These are phyloP conservation scores for Aspergillus funiculosus DNA, from an alignment of 495 filamentous ascomycete species.

Conservation along the genomic window DNA sequence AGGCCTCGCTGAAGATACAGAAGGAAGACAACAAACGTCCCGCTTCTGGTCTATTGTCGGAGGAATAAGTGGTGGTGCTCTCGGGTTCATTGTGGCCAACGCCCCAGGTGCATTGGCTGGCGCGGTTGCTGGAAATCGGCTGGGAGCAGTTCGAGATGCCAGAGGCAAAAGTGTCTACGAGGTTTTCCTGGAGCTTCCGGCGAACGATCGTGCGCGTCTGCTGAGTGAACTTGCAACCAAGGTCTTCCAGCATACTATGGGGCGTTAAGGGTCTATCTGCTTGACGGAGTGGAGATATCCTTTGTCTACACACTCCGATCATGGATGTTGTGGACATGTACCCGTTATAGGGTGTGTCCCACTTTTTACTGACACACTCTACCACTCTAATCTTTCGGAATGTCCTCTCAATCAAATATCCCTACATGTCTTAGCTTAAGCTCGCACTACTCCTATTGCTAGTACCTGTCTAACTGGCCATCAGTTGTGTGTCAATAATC, in stretches of 20 bases:
- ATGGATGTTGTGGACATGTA: too few relatives aligned
- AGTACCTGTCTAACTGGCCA: too few relatives aligned
- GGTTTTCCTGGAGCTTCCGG: constrained; percentile 79
- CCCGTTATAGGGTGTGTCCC: too few relatives aligned
- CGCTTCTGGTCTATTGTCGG: constrained; percentile 86
- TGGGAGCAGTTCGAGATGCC: constrained; percentile 82
- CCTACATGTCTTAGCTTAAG: too few relatives aligned
- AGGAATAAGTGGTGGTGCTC: constrained; percentile 76
- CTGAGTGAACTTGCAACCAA: constrained; percentile 68
- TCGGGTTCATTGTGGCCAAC: constrained; percentile 94
- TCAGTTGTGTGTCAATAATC: too few relatives aligned
- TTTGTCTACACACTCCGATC: not conserved
- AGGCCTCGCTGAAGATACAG: constrained; percentile 64
- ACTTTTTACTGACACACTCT: too few relatives aligned
- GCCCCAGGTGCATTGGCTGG: constrained; percentile 84
- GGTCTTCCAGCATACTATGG: constrained; percentile 52
- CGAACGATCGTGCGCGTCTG: constrained; percentile 69
- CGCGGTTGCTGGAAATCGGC: constrained; percentile 83
- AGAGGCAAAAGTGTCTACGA: constrained; percentile 93
- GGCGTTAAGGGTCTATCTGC: constrained; percentile 15
- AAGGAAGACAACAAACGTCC: constrained; percentile 40
- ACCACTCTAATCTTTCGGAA: too few relatives aligned
- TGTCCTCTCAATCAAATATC: too few relatives aligned
- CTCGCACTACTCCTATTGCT: too few relatives aligned
- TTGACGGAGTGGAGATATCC: not conserved